Conservation (phyloP, 306 rosid species). For the Cyamopsis tetragonoloba region DNA sequence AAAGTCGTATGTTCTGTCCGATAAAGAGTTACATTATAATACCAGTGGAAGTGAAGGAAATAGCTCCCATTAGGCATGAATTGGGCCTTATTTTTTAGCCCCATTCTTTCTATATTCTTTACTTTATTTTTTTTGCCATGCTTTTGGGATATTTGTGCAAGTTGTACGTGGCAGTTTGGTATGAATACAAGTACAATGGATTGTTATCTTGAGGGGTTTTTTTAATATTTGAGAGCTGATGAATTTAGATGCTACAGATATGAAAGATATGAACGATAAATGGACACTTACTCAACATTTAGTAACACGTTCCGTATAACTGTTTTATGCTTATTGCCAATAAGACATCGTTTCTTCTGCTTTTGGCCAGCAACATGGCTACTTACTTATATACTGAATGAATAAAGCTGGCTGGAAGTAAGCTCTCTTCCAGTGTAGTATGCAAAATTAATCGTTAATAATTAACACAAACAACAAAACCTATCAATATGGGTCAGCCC, state of each 20-base stretch:
- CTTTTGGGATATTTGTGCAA: constrained; percentile 9
- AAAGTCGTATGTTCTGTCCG: constrained; percentile 24
- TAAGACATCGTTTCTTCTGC: too few relatives aligned
- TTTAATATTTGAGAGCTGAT: background rate
- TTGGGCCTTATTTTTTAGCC: constrained; percentile 30
- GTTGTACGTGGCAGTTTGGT: constrained; percentile 9
- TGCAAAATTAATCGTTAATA: too few relatives aligned
- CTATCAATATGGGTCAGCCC: too few relatives aligned
- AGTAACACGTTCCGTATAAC: too few relatives aligned
- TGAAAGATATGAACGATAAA: too few relatives aligned
- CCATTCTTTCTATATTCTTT: constrained; percentile 29
- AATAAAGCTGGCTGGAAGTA: too few relatives aligned
- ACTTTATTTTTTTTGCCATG: background rate
- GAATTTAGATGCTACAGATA: background rate
- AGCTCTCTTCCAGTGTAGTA: too few relatives aligned
- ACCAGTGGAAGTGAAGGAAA: background rate
- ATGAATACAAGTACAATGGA: background rate
- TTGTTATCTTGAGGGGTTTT: background rate
- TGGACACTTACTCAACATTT: too few relatives aligned
- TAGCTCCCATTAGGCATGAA: constrained; percentile 15
- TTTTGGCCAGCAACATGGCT: too few relatives aligned
- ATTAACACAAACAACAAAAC: too few relatives aligned
- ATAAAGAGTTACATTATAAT: constrained; percentile 3
- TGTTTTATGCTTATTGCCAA: too few relatives aligned
- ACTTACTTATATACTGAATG: too few relatives aligned